Conservation (phyloP, 345 rosid genomes). For the Firmiana major region DNA sequence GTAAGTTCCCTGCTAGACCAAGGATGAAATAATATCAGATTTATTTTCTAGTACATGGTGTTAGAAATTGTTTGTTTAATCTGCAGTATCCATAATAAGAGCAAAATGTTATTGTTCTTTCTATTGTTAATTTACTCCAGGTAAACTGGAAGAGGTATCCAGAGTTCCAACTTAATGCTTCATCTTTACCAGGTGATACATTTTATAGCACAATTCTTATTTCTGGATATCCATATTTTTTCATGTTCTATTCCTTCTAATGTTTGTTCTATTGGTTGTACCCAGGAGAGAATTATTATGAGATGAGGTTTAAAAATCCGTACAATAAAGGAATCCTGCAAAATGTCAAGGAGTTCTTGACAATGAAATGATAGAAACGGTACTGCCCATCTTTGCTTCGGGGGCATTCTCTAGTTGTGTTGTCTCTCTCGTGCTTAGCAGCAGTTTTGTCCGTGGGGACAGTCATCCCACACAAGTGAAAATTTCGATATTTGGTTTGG, state of each 20-base stretch:
- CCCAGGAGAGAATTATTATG: slow-evolving; percentile 31
- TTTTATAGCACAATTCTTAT: neutral
- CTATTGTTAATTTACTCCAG: too few species aligned
- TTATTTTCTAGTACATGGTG: too few species aligned
- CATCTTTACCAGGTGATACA: too few species aligned
- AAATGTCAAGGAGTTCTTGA: slow-evolving; percentile 41
- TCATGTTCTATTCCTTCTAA: neutral
- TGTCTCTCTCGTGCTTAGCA: neutral
- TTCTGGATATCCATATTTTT: neutral
- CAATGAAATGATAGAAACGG: neutral
- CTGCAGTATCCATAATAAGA: too few species aligned
- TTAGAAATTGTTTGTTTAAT: too few species aligned
- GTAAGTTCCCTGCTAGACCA: slow-evolving; percentile 32
- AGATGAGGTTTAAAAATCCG: slow-evolving; percentile 39
- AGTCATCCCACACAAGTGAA: neutral
- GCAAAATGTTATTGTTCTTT: too few species aligned
- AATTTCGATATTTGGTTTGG: neutral
- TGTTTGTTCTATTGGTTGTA: neutral
- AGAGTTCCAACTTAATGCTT: too few species aligned
- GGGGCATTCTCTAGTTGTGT: neutral
- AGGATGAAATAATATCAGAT: neutral
- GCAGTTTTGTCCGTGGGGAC: neutral
- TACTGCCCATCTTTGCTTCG: neutral
- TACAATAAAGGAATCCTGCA: slow-evolving; percentile 44
- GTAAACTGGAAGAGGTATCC: too few species aligned